Evolutionary conservation across 768 basidiomycete genomes (phyloP).

Genomic region (Sutorius australiensis): DNA sequence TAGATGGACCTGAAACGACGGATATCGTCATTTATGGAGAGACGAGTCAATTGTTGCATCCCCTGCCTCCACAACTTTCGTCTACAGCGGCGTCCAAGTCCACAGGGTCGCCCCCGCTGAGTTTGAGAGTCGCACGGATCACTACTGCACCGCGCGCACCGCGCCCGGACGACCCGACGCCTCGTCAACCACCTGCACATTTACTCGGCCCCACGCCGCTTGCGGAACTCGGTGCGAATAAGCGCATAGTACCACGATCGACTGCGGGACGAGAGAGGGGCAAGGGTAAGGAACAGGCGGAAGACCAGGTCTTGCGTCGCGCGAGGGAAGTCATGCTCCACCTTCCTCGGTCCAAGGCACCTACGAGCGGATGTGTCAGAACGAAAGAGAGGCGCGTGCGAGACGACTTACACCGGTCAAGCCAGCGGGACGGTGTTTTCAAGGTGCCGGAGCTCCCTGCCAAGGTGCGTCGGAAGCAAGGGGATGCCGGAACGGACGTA

Average conservation of each 20-base stretch:
- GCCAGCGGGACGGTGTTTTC: slow-evolving; percentile 24
- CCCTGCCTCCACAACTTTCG: slow-evolving; percentile 7
- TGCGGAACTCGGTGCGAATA: slow-evolving; percentile 18
- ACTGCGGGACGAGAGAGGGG: background rate
- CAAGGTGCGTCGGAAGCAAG: slow-evolving; percentile 19
- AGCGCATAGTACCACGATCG: slow-evolving; percentile 19
- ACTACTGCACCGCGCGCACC: slow-evolving; percentile 43
- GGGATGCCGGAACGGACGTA: slow-evolving; percentile 26
- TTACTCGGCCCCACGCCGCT: slow-evolving; percentile 12
- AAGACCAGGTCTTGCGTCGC: slow-evolving; percentile 31
- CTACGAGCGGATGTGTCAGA: slow-evolving; percentile 5
- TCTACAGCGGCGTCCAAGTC: slow-evolving; percentile 20
- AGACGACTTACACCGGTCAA: background rate
- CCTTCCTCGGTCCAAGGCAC: slow-evolving; percentile 29
- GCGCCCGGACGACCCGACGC: slow-evolving; percentile 77
- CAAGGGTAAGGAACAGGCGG: slow-evolving; percentile 19
- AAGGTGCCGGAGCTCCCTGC: slow-evolving; percentile 49
- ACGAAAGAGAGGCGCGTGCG: slow-evolving; percentile 1
- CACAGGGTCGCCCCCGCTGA: slow-evolving; percentile 24
- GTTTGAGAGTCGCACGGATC: slow-evolving; percentile 55
- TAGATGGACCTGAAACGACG: slow-evolving; percentile 68
- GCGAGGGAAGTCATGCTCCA: slow-evolving; percentile 39
- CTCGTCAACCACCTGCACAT: slow-evolving; percentile 56
- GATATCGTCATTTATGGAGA: slow-evolving; percentile 58
- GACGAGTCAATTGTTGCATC: slow-evolving; percentile 17